Evolutionary conservation across 345 rosid species (phyloP), one percentile per base, ranked within the genome.

Genomic region (Zanthoxylum bungeanum): DNA sequence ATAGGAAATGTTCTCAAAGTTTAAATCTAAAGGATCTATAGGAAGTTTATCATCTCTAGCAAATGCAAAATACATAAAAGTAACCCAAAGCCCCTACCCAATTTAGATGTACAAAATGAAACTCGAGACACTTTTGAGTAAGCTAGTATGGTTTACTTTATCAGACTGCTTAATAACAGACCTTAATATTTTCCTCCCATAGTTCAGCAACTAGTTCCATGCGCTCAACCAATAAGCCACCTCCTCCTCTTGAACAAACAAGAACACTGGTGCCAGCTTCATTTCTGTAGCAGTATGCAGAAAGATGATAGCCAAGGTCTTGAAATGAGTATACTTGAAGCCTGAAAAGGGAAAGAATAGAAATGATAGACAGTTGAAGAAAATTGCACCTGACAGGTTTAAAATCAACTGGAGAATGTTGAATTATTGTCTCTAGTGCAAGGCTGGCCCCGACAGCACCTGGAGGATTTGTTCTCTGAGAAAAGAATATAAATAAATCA

Each of bases 161-260:
- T 25, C 28, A 42, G 19, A 51, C 22, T 40, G 37, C 60, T 71
- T 63, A 40, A 51, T 56, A 55, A 61, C 72, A 68, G n/a, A 94
- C 98, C 97, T 88, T 94, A 70, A 94, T 90, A 76, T 87, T 86
- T 76, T 83, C 88, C 67, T 86, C 85, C 98, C 98, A 94, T 27
- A 94, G 82, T 77, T 92, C 91, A 50, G 95, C 86, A 77, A 80
- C 95, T 70, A 94, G 90, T 72, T 86, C 92, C 97, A 94, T 94
- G 61, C 98, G 96, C 78, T 94, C 92, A 66, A 80, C 79, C 83
- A 94, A 83, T 77, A 94, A 83, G 71, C 98, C 97, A 7, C 98
- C 98, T 3, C 98, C 98, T 73, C 98, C 98, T 82, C 85, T 90
- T 75, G 98, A 94, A 83, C 98, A 94, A 73, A 94, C 92, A 70